Evolutionary conservation across 2,329 filamentous ascomycete species (phyloP).

Genomic region (Paracoccidioides brasiliensis): DNA sequence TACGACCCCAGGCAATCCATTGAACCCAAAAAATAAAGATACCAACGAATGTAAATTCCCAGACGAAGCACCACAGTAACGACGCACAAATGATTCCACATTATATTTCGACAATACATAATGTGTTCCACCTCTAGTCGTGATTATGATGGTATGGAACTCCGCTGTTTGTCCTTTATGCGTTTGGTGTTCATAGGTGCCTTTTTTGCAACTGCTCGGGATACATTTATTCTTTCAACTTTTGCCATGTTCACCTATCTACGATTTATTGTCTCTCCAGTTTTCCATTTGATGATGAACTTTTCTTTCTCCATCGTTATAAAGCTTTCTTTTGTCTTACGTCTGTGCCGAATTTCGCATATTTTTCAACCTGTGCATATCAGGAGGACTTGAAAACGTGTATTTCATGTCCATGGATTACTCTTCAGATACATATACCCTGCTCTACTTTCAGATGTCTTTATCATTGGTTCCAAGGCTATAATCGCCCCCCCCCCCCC

Average conservation of each 20-base stretch:
- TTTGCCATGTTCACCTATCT: neutral
- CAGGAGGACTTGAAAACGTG: too few species aligned
- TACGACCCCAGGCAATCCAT: conserved; percentile 56
- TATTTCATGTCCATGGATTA: too few species aligned
- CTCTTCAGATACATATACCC: too few species aligned
- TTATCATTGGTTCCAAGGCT: too few species aligned
- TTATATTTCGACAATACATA: neutral
- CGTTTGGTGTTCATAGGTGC: neutral
- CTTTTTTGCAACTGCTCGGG: neutral
- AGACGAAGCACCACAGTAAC: neutral
- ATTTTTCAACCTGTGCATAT: too few species aligned
- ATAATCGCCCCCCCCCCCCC: too few species aligned
- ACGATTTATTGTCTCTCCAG: neutral
- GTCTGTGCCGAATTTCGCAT: too few species aligned
- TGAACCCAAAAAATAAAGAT: conserved; percentile 28
- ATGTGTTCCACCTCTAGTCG: neutral
- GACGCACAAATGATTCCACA: conserved; percentile 3
- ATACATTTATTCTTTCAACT: neutral
- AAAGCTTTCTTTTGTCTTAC: too few species aligned
- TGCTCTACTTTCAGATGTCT: too few species aligned
- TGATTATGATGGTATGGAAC: neutral
- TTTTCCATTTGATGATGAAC: neutral
- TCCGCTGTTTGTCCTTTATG: neutral
- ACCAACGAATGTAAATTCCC: conserved; percentile 8
- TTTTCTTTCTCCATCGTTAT: too few species aligned